Base-by-base conservation (phyloP, 352 stramenopile genomes). In the Globisporangium canariense region DNA sequence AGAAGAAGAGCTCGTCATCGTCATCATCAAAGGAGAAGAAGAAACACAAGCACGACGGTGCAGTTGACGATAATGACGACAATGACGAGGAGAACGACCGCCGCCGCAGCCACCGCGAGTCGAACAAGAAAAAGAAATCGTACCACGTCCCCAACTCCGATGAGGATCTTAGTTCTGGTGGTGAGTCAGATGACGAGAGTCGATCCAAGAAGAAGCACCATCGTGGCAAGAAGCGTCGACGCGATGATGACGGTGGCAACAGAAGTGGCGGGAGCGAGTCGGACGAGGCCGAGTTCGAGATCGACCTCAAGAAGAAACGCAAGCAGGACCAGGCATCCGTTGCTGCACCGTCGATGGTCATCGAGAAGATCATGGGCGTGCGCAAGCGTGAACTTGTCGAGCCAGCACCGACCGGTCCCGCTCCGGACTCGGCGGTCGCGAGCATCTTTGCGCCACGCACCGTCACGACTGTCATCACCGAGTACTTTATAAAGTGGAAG, bases 401-500 rank as follows among this genome's bases (percentile, higher is more conserved):
- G 36, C 60, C 56, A n/a, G 61, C 58, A 22, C 68, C 61, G 9
- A 62, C 38, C 18, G 50, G 28, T 18, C 55, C 58, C 13, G 57
- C 46, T 0, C 38, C 62, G 0, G 74, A 77, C 40, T 78, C 73
- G 38, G 73, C 68, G 11, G 74, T 69, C 36, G 74, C 68, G 49
- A 78, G 69, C 46, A 69, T 86, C 53, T 82, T 84, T 52, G 66
- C 69, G 16, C 66, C 66, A 7, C 30, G 64, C 9, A 76, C 73
- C 10, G 69, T 73, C 13, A 79, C 65, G 5, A 83, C 73, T 16
- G 58, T 70, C 1, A 62, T 88, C 28, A 78, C 71, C 2, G 87
- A 98, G 73, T 97, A 95, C 60, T 83, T 88, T 28, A 95, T 97
- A 73, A 97, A 97, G 74, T 97, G 88, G 88, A 95, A 94, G 67